These are phyloP conservation scores for Podospora fimiseda DNA, from an alignment of 495 filamentous ascomycete species.

Conservation along the genomic window DNA sequence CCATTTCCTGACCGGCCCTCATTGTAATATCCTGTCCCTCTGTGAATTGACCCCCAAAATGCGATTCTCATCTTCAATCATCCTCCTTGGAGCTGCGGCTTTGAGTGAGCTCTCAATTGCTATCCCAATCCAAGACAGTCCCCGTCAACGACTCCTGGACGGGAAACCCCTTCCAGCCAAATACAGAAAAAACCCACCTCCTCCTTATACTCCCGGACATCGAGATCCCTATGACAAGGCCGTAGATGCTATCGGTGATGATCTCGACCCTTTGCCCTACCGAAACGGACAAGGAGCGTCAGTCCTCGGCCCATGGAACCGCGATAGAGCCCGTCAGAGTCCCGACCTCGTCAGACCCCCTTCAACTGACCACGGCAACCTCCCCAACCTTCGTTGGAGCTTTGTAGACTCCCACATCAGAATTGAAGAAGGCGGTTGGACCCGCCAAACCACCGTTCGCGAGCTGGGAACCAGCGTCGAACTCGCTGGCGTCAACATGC, in stretches of 20 bases:
- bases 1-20: too few species aligned
- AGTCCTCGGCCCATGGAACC: constrained; percentile 60
- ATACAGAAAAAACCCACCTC: constrained; percentile 27
- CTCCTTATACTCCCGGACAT: constrained; percentile 41
- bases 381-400: constrained; percentile 61
- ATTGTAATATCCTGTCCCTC: too few species aligned
- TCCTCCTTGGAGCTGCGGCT: constrained; percentile 27
- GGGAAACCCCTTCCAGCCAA: constrained; percentile 39
- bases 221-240: constrained; percentile 40
- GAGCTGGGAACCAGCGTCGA: constrained; percentile 55
- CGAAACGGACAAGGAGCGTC: constrained; percentile 58
- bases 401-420: constrained; percentile 62
- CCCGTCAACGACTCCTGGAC: constrained; percentile 43
- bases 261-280: constrained; percentile 56
- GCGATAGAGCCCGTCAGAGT: constrained; percentile 53
- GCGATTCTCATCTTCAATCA: constrained; percentile 21
- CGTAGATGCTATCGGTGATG: constrained; percentile 51
- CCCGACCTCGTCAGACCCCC: constrained; percentile 60
- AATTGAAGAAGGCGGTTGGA: constrained; percentile 66
- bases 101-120: constrained; percentile 28
- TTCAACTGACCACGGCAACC: constrained; percentile 55
- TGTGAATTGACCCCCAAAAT: constrained; percentile 16
- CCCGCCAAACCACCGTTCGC: constrained; percentile 57
- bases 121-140: constrained; percentile 44
- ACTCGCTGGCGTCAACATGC: constrained; percentile 63